Evolutionary conservation across 192 early-diverging fungal species (phyloP).

Genomic region (Geranomyces variabilis): DNA sequence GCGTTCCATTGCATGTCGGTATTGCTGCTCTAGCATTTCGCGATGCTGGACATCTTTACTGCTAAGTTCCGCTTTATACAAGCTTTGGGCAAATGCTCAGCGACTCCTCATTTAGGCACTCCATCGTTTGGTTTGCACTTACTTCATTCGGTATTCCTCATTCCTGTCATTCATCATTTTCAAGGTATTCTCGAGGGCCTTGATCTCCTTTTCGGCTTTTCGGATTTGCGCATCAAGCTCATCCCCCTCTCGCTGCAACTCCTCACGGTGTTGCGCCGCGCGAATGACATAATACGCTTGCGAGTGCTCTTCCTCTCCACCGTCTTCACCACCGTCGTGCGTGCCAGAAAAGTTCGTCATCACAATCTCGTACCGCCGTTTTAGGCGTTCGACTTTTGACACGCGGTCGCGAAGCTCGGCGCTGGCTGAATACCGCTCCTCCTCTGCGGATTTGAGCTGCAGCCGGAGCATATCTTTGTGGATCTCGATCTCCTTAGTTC

Average conservation of each 20-base stretch:
- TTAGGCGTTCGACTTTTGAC: conserved; percentile 60
- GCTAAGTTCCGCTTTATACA: conserved; percentile 60
- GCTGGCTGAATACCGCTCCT: conserved; percentile 55
- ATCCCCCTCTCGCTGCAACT: conserved; percentile 63
- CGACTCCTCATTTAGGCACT: too few species aligned
- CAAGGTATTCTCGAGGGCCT: conserved; percentile 65
- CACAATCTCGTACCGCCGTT: conserved; percentile 63
- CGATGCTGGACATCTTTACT: conserved; percentile 60
- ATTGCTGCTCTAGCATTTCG: conserved; percentile 64
- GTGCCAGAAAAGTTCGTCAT: conserved; percentile 62
- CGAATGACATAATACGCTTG: conserved; percentile 68
- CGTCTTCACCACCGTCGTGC: conserved; percentile 21
- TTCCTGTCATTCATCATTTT: conserved; percentile 64
- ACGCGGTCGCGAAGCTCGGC: conserved; percentile 64
- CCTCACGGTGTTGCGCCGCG: conserved; percentile 62
- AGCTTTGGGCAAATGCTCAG: conserved; percentile 27
- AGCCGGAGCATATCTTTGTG: conserved; percentile 64
- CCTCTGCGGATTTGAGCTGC: conserved; percentile 57
- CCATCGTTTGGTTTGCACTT: too few species aligned
- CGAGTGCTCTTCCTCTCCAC: conserved; percentile 55
- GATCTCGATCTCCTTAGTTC: conserved; percentile 60
- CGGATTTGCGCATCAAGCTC: conserved; percentile 62
- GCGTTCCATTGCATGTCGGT: conserved; percentile 55
- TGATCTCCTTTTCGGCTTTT: conserved; percentile 66
- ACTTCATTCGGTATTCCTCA: conserved; percentile 61